phyloP scores from a whole-genome alignment of 2,329 filamentous ascomycete genomes.

The Epichloe baconii region DNA sequence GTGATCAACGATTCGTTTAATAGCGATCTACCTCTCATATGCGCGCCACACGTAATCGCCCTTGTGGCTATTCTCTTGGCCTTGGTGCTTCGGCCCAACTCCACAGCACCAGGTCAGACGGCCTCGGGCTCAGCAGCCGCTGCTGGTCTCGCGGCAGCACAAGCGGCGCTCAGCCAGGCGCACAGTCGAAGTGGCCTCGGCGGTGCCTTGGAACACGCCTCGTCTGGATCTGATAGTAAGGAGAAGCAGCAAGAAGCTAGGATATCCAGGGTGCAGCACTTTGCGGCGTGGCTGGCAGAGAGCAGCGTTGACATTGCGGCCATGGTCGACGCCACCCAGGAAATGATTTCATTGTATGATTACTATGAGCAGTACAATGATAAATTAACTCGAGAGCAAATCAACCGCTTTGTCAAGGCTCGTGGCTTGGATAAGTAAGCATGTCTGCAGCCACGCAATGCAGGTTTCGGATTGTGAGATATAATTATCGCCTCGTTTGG shows the following conservation, averaged over 20 bases:
- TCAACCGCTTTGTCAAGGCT: conserved; percentile 47
- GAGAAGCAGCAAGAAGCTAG: conserved; percentile 40
- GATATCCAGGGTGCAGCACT: conserved; percentile 51
- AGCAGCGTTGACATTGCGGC: conserved; percentile 74
- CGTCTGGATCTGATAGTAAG: conserved; percentile 21
- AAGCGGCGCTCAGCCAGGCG: conserved; percentile 34
- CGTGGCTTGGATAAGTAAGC: conserved; percentile 37
- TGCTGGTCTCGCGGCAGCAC: conserved; percentile 35
- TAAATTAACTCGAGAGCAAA: conserved; percentile 43
- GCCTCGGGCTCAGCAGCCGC: conserved; percentile 19
- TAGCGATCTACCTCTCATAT: conserved; percentile 77
- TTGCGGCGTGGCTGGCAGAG: conserved; percentile 70
- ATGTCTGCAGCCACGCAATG: background rate
- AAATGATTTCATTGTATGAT: conserved; percentile 82
- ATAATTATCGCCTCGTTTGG: too few relatives aligned
- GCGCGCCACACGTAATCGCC: conserved; percentile 79
- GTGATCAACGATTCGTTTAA: conserved; percentile 89
- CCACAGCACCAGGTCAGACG: conserved; percentile 16
- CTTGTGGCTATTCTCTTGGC: conserved; percentile 74
- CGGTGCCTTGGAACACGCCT: conserved; percentile 5
- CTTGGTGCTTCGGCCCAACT: conserved; percentile 60
- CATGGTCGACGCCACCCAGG: conserved; percentile 81
- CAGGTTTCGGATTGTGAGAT: background rate
- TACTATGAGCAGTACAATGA: conserved; percentile 48
- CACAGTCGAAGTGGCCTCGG: conserved; percentile 21